Conservation (phyloP, 2,329 filamentous ascomycete genomes). For the Alternaria tenuissima region DNA sequence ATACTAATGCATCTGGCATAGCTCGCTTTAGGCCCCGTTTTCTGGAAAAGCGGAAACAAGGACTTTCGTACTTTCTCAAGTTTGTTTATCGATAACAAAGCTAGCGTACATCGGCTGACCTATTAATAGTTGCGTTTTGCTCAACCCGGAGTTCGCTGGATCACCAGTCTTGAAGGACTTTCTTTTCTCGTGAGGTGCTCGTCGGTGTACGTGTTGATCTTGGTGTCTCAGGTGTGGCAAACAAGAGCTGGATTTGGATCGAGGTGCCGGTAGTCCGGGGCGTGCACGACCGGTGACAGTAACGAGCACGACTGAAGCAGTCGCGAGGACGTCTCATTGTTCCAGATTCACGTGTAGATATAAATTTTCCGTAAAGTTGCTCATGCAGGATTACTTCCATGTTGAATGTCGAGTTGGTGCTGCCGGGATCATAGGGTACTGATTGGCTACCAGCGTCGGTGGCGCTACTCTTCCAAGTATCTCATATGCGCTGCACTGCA, state of each 20-base stretch:
- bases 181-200: conserved; percentile 66
- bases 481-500: conserved; percentile 25
- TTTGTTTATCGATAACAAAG: conserved; percentile 57
- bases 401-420: background rate
- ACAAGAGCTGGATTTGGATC: background rate
- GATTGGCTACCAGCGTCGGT: conserved; percentile 29
- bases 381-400: background rate
- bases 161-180: conserved; percentile 94
- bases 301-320: background rate
- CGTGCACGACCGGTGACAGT: background rate
- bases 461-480: conserved; percentile 26
- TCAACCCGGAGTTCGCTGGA: conserved; percentile 93
- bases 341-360: background rate
- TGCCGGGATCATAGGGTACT: background rate
- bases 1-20: conserved; percentile 36
- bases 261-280: background rate
- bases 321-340: background rate
- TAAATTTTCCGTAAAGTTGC: background rate
- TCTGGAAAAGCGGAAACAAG: conserved; percentile 81
- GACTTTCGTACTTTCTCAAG: conserved; percentile 94
- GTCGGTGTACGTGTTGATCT: background rate
- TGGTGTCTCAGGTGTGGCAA: background rate
- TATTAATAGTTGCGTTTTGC: conserved; percentile 75
- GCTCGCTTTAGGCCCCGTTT: conserved; percentile 80
- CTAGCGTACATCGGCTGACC: conserved; percentile 40